A percentile compares a stretch with the other conserved stretches of the same genome.
These are phyloP conservation scores for Penicillium nucicola DNA, from an alignment of 495 filamentous ascomycete species.

Conservation along the genomic window DNA sequence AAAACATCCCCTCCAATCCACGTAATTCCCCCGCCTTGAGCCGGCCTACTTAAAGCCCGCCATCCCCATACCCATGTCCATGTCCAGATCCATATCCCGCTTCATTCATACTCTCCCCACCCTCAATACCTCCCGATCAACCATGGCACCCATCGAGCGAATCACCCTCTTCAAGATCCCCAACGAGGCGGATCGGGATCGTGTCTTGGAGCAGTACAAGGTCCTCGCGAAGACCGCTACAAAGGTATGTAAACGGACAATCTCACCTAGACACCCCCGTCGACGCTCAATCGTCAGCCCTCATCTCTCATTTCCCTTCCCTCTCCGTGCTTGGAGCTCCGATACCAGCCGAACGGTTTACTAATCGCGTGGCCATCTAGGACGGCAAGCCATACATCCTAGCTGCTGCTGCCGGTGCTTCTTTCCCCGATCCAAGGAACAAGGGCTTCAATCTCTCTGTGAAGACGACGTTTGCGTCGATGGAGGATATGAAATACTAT, in stretches of 20 bases:
- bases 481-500: conserved; percentile 71
- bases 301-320: no score
- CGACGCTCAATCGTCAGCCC: no score
- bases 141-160: conserved; percentile 49
- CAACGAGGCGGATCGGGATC: conserved; percentile 41
- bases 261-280: no score
- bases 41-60: conserved; percentile 1
- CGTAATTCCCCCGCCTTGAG: background rate
- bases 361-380: conserved; percentile 32
- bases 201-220: conserved; percentile 48
- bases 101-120: no score
- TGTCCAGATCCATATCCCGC: background rate
- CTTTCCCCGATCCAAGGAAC: conserved; percentile 51
- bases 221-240: conserved; percentile 47
- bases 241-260: conserved; percentile 44
- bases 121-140: background rate
- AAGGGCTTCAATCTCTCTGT: conserved; percentile 63
- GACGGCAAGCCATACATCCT: conserved; percentile 67
- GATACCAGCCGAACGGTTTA: background rate
- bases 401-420: conserved; percentile 37
- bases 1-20: background rate
- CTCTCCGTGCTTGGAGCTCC: background rate
- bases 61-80: background rate
- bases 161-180: conserved; percentile 61
- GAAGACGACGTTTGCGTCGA: conserved; percentile 54